Evolutionary conservation across 148 eudicot genomes (phyloP), one percentile per base, ranked within the genome.

Genomic region (Nyssa sinensis): DNA sequence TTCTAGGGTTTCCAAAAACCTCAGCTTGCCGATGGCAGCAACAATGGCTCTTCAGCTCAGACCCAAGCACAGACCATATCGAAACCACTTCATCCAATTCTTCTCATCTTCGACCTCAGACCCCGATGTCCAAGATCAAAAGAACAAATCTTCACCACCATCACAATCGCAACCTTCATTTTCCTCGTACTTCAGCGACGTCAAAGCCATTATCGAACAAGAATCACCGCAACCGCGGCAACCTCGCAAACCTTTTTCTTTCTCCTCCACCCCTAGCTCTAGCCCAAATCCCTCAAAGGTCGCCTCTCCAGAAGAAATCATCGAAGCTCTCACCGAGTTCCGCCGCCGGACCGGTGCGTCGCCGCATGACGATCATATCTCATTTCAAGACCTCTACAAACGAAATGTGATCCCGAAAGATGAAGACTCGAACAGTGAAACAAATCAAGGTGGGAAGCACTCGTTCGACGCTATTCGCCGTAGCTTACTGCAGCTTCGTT

Each of bases 11-110:
- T 14, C 34, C 44, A 11, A 10, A 49, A 51, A 70, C 62, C 60
- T 30, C 58, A 41, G 41, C 60, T 76, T 58, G 62, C 59, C 84
- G 73, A 92, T 89, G 97, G 90, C 93, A 64, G 77, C 84, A 44
- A 67, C 89, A 58, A 41, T 75, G 9, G 76, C 79, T 57, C 88
- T 92, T 9, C 84, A 71, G 21, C 78, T 84, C 70, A 81, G 81
- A 76, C 59, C 85, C 47, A 81, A 39, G 39, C 31, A 2, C 57
- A 64, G 61, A 70, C 24, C 61, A 66, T 1, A 67, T 39, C 72
- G 8, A 37, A 69, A 32, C 80, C 67, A 1, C 13, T 44, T 67
- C 75, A 3, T 81, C 49, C 82, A 32, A 47, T 75, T 75, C 58
- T 88, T 73, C 77, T 75, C 88, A 7, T 79, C 85, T 7, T 81